phyloP scores from a whole-genome alignment of 257 asterid species.

The Paraleonurus japonicus region DNA sequence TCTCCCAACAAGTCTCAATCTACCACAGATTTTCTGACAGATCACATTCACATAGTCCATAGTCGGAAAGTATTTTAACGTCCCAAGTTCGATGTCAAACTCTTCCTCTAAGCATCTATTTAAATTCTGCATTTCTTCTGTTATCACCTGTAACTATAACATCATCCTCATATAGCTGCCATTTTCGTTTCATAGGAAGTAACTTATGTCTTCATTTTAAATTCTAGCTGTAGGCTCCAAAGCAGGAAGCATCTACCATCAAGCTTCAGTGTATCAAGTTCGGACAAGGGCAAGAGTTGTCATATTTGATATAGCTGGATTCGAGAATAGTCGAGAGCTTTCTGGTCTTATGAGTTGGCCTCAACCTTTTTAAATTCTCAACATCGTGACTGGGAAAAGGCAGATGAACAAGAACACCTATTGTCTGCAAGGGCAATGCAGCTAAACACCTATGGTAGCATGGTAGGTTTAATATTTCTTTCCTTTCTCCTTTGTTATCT shows the following conservation, averaged over 20 bases:
- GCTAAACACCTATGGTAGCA: constrained; percentile 74
- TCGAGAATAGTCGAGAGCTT: constrained; percentile 46
- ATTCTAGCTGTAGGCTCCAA: constrained; percentile 38
- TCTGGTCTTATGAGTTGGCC: constrained; percentile 85
- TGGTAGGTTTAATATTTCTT: constrained; percentile 39
- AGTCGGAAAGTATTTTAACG: neutral
- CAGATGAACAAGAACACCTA: constrained; percentile 36
- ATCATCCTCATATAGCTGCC: neutral
- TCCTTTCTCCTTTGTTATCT: neutral
- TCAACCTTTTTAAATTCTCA: constrained; percentile 36
- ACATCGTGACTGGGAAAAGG: constrained; percentile 31
- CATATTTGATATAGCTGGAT: constrained; percentile 63
- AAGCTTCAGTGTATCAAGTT: constrained; percentile 51
- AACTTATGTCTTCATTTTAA: constrained; percentile 38
- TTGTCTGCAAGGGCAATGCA: constrained; percentile 78
- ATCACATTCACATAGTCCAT: neutral
- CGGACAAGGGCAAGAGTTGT: constrained; percentile 77
- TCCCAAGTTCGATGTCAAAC: too few relatives aligned
- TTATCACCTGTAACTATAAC: neutral
- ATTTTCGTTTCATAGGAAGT: constrained; percentile 32
- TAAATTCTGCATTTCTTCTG: neutral
- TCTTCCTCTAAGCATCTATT: neutral
- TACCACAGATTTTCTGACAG: neutral
- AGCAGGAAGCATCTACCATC: constrained; percentile 52
- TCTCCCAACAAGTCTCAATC: neutral